Evolutionary conservation across 2,329 filamentous ascomycete genomes (phyloP).

Genomic region (Geoglossum cookeanum): DNA sequence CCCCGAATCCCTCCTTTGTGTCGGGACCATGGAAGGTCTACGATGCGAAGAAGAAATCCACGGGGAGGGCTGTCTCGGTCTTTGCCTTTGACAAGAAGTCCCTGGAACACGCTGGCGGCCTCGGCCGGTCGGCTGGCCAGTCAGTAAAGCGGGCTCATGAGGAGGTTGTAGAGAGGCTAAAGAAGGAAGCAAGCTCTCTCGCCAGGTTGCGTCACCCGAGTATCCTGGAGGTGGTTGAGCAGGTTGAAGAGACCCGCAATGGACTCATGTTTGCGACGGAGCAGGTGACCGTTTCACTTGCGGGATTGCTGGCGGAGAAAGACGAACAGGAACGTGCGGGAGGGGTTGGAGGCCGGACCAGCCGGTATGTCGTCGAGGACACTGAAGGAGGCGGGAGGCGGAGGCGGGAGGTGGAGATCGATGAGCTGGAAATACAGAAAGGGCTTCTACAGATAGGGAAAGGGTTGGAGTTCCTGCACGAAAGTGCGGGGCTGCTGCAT

Average conservation of each 20-base stretch:
- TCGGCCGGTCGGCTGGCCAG: conserved; percentile 41
- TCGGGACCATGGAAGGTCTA: conserved; percentile 95
- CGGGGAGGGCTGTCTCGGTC: conserved; percentile 70
- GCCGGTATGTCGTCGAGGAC: conserved; percentile 66
- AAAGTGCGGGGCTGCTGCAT: conserved; percentile 85
- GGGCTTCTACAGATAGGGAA: conserved; percentile 84
- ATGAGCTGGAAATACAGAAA: conserved; percentile 95
- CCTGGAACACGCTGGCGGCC: conserved; percentile 48
- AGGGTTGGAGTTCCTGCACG: conserved; percentile 84
- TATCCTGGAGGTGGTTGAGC: conserved; percentile 80
- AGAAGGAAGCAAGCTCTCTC: conserved; percentile 77
- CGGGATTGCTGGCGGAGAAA: conserved; percentile 66
- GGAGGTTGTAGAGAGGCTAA: conserved; percentile 77
- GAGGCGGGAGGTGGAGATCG: conserved; percentile 73
- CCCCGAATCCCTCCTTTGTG: conserved; percentile 52
- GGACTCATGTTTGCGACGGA: conserved; percentile 95
- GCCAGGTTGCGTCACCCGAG: conserved; percentile 80
- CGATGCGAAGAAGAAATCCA: conserved; percentile 92
- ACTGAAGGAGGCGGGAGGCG: conserved; percentile 47
- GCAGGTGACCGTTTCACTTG: conserved; percentile 71
- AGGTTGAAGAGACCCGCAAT: conserved; percentile 80
- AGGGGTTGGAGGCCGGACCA: conserved; percentile 48
- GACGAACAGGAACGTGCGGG: conserved; percentile 62
- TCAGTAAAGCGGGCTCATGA: conserved; percentile 66
- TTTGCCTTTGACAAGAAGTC: conserved; percentile 89